Evolutionary conservation across 345 rosid genomes (phyloP).

Genomic region (Lumnitzera littorea): DNA sequence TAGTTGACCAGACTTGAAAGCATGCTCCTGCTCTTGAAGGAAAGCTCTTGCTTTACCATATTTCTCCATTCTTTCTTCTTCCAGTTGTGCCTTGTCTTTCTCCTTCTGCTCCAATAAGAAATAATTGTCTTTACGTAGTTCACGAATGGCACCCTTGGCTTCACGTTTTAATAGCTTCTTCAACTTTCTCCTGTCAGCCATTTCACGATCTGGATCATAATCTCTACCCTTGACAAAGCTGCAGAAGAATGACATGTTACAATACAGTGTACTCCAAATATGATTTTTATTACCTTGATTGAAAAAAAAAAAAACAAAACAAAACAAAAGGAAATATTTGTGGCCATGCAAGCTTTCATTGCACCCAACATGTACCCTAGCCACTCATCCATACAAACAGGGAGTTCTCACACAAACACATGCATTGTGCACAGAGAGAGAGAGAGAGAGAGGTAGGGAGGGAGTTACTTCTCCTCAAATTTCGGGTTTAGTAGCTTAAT

Average conservation of each 20-base stretch:
- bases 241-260: slow-evolving; percentile 16
- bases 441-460: background rate
- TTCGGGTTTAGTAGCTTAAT: slow-evolving; percentile 68
- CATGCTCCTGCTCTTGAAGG: slow-evolving; percentile 92
- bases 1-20: slow-evolving; percentile 77
- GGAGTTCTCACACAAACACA: background rate
- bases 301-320: too few relatives aligned
- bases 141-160: slow-evolving; percentile 71
- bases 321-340: too few relatives aligned
- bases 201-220: slow-evolving; percentile 82
- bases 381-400: background rate
- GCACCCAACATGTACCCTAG: background rate
- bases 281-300: background rate
- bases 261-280: background rate
- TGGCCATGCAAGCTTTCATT: background rate
- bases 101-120: slow-evolving; percentile 50
- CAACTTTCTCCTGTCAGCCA: slow-evolving; percentile 61
- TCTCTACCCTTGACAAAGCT: slow-evolving; percentile 86
- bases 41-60: slow-evolving; percentile 67
- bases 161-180: slow-evolving; percentile 47
- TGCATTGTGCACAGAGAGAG: background rate
- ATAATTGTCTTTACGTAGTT: slow-evolving; percentile 73
- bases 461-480: slow-evolving; percentile 66
- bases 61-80: slow-evolving; percentile 62
- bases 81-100: slow-evolving; percentile 37